Evolutionary conservation across 306 rosid species (phyloP), one percentile per base, ranked within the genome.

Genomic region (Luffa acutangula): DNA sequence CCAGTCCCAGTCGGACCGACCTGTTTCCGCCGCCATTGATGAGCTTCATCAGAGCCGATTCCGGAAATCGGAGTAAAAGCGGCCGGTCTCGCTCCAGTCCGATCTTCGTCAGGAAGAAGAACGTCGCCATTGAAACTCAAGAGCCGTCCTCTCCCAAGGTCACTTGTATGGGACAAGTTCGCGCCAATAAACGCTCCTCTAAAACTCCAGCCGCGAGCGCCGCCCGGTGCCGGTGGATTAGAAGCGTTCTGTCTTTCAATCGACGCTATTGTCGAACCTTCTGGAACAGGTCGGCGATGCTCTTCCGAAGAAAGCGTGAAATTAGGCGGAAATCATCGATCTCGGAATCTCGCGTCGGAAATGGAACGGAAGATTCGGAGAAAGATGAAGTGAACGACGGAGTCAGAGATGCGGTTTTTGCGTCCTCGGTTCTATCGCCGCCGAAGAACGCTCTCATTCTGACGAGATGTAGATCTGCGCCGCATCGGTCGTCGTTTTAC

Each of bases 381-480:
- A 66, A 64, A 45, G 82, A 84, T 42, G 84, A 80, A 36, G 85
- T 78, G 18, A 37, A 39, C n/a, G 84, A 84, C 9, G 52, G 52
- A 18, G 78, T 15, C 2, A 66, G 57, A 3, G 86, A 82, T 59
- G 49, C 7, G 57, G 82, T 64, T 14, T 80, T 82, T 15, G 82
- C 60, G 59, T 67, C 80, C 3, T 64, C 85, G 8, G 18, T 70
- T 5, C 64, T 77, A 54, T 25, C 88, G 0, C 96, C 97, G 0
- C 97, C 96, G 9, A 90, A 85, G 72, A 89, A 94, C 56, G 97
- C 94, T 54, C 85, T 92, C 60, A 73, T 92, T 18, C 79, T 94
- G 4, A 92, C 91, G 13, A 85, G 98, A 13, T 90, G 98, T 58
- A 90, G 93, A 87, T 92, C 97, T 33, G 90, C 96, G 34, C 97